These are phyloP conservation scores for Pseudomicrostroma phylloplanum DNA, from an alignment of 1,284 basidiomycete genomes.

Conservation along the genomic window DNA sequence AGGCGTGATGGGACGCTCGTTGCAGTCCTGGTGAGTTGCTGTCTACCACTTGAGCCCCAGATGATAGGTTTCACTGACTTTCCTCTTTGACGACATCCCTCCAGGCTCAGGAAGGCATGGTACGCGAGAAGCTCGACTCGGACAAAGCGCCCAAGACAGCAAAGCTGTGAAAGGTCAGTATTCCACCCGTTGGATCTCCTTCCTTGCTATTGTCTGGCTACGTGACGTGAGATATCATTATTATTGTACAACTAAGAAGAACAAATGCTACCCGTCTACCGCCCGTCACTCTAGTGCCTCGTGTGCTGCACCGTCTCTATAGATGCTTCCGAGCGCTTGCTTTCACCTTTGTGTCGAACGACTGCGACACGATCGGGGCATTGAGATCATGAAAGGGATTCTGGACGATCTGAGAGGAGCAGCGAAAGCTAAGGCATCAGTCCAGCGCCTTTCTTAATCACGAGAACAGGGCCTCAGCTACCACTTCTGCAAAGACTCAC, in stretches of 20 bases:
- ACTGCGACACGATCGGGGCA: constrained; percentile 30
- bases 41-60: constrained; percentile 11
- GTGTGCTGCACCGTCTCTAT: constrained; percentile 9
- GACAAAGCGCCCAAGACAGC: not conserved
- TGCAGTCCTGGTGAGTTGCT: constrained; percentile 22
- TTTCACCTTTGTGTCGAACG: constrained; percentile 34
- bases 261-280: no score
- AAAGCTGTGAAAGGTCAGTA: not conserved
- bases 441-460: no score
- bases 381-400: constrained; percentile 47
- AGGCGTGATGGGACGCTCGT: constrained; percentile 40
- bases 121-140: constrained; percentile 7
- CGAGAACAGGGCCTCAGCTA: no score
- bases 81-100: constrained; percentile 1
- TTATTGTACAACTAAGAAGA: no score
- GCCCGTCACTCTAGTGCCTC: no score
- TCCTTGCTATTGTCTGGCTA: no score
- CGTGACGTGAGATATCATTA: no score
- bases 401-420: constrained; percentile 23
- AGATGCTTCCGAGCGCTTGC: constrained; percentile 41
- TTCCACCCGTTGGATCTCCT: no score
- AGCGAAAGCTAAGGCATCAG: no score
- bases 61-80: not conserved
- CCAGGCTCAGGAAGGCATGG: constrained; percentile 16
- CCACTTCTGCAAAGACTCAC: constrained; percentile 16